Evolutionary conservation across 2,329 filamentous ascomycete species (phyloP), one percentile per base, ranked within the genome.

Genomic region (Ophiostoma novo-ulmi): DNA sequence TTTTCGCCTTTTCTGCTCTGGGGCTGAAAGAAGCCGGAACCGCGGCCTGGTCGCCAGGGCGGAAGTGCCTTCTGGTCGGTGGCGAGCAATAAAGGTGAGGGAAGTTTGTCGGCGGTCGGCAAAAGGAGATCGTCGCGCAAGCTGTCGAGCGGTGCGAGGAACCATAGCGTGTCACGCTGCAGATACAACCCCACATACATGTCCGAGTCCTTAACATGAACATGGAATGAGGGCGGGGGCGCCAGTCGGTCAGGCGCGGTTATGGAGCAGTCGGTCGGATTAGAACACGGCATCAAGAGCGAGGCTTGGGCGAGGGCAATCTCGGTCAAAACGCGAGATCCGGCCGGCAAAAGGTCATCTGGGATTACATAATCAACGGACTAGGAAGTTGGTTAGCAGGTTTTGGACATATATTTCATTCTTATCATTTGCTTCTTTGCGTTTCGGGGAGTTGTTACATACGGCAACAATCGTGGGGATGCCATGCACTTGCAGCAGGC

Each of bases 121-220:
- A 31, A 64, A 66, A 70, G 31, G 6, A 76, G 70, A 6, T 71
- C 4, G 3, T 11, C n/a, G 10, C 61, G 8, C 14, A 67, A 71
- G 36, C 36, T 61, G 67, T 74, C 73, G 39, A 77, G 36, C 5
- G 64, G 70, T 36, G 76, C 74, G 1, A 77, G 69, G 67, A 77
- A 76, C 74, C 75, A 75, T 0, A 76, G 74, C 7, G 74, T 74
- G 17, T 75, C 73, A 11, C 75, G 75, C 44, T 76, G 75, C 20
- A 69, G 39, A 67, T 76, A 76, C 1, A 77, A 70, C 5, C 73
- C 74, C 8, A 75, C 72, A 2, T 72, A 74, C 41, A 74, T 26
- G 14, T 76, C 75, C 5, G 11, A 63, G 48, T 22, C 69, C 36
- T 70, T n/a, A 48, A 68, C 36, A 20, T 70, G 69, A 52, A 3